These are phyloP conservation scores for Mycena citricolor DNA, from an alignment of 1,284 basidiomycete species.

Conservation along the genomic window DNA sequence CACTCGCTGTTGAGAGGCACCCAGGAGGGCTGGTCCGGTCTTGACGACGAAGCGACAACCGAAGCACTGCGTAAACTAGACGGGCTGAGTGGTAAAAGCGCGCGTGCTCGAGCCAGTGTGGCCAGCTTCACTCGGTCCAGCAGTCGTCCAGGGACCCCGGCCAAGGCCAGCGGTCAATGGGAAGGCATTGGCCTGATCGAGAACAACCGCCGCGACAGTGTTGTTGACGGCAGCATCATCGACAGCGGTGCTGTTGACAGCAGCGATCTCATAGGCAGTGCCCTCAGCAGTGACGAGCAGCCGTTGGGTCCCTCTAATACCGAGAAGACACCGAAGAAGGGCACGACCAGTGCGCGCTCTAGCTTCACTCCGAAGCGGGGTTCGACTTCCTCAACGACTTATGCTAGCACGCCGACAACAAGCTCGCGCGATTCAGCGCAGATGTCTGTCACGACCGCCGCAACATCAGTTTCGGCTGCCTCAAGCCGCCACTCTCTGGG, in stretches of 20 bases:
- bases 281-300: conserved; percentile 56
- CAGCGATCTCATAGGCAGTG: conserved; percentile 38
- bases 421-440: conserved; percentile 84
- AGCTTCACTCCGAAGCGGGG: conserved; percentile 82
- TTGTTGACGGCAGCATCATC: conserved; percentile 38
- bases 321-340: conserved; percentile 70
- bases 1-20: conserved; percentile 78
- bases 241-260: conserved; percentile 38
- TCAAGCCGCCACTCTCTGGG: conserved; percentile 64
- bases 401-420: conserved; percentile 68
- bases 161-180: conserved; percentile 60
- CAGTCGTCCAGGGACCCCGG: conserved; percentile 77
- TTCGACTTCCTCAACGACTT: conserved; percentile 85
- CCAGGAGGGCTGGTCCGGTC: conserved; percentile 81
- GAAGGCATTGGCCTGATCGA: conserved; percentile 62
- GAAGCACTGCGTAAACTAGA: conserved; percentile 94
- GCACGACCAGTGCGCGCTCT: conserved; percentile 53
- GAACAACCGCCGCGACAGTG: conserved; percentile 49
- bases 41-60: conserved; percentile 85
- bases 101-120: conserved; percentile 64
- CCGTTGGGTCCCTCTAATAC: conserved; percentile 36
- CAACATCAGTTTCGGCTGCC: conserved; percentile 68
- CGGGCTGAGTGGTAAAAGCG: conserved; percentile 77
- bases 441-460: conserved; percentile 71
- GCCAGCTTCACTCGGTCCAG: conserved; percentile 60